Base-by-base conservation (phyloP, 108 stramenopile genomes). In the Nitzschia sp. region DNA sequence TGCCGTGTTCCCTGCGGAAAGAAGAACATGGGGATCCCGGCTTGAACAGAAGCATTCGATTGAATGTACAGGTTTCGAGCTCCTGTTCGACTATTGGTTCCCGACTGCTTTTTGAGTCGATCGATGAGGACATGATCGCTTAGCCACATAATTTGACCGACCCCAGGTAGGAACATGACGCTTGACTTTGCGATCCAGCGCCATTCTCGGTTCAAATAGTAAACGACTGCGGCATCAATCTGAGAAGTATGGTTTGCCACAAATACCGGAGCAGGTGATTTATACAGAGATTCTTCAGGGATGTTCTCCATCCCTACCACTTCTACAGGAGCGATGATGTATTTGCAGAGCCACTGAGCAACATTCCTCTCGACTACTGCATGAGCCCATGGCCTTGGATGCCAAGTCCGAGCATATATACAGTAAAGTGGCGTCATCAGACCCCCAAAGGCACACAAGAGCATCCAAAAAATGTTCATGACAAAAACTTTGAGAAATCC, bases 1-100 rank as follows among this genome's bases (percentile, higher is more conserved):
- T 88, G 74, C 27, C 92, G 76, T 53, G 92, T 94, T 36, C 92
- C 92, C 66, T 94, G 92, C 9, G 92, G 92, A 69, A 91, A 94
- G 62, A 94, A 84, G 53, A 94, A 85, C 86, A 94, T 87, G 35
- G 92, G 86, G 53, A 85, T 60, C 4, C 92, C 89, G 15, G 72
- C 62, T 71, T 87, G 86, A 8, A 92, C 62, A 23, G 92, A 84
- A 2, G 53, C 76, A 46, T 86, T 84, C 34, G 85, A 87, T 72
- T 88, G 77, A 21, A 81, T 65, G 57, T 84, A 94, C 56, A 94
- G 63, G 66, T 86, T 83, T 1, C 71, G 64, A 1, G 87, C 85
- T 2, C 74, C 66, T 19, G 74, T 77, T 6, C 28, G 54, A 15
- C 53, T 35, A n/a, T 31, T 42, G 23, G 15, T 57, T 15, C 51